Base-by-base conservation (phyloP, 2,329 filamentous ascomycete species). In the Aspergillus fumigatiaffinis region DNA sequence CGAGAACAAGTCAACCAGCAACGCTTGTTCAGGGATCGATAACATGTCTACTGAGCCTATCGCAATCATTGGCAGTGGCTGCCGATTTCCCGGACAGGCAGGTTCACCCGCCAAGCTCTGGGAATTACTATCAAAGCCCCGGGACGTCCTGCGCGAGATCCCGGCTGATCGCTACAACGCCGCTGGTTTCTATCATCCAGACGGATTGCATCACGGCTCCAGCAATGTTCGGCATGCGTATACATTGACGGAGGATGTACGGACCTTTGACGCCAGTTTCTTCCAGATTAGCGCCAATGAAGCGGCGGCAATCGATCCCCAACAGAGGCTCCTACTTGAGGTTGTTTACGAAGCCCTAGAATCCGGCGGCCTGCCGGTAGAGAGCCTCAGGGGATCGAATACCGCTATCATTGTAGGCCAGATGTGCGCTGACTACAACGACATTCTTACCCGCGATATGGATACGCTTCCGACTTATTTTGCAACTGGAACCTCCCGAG, bases 51-150 rank as follows among this genome's bases (percentile, higher is more conserved):
- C 21, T 28, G 59, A 59, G 20, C 59, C 57, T 10, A 59, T 61
- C 29, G 57, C 57, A n/a, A 52, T 61, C n/a, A 44, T 61, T n/a
- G 59, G 59, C 10, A 57, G 21, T n/a, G 50, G 50, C 6, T 61
- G 59, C 25, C 57, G 59, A 5, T 54, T 59, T 21, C 59, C 59
- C 2, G 59, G 57, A 0, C 38, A 21, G 10, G 25, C 35, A 10
- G 48, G 4, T 8, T 42, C n/a, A 3, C 57, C 59, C 4, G 53
- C 52, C 2, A 23, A 32, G 3, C 53, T 61, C 2, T 59, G 59
- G 59, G 25, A 55, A 3, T 41, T 59, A 1, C 41, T 61, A 3
- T 17, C n/a, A 7, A n/a, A 49, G 10, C 57, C 57, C 1, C 47
- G 28, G 3, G 57, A 57, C 20, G 41, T 59, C 3, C 35, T 23